Percentiles rank a stretch among this genome's conserved stretches.
Evolutionary conservation across 768 basidiomycete species (phyloP).

Genomic region (Royoungia palumana): DNA sequence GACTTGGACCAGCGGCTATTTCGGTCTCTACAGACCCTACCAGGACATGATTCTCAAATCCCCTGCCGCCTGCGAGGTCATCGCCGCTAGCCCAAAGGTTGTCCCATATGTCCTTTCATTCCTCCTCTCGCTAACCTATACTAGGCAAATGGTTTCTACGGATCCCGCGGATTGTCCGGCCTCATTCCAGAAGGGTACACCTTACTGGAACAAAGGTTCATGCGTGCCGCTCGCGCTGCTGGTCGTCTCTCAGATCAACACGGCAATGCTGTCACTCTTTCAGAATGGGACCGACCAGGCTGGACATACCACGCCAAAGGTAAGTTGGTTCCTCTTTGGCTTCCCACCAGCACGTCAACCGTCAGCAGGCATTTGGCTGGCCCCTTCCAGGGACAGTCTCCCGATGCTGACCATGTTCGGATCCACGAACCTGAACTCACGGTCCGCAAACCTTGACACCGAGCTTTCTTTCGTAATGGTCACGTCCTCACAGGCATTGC

Average conservation of each 20-base stretch:
- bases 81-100: slow-evolving; percentile 87
- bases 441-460: slow-evolving; percentile 86
- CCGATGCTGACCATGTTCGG: slow-evolving; percentile 85
- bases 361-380: slow-evolving; percentile 77
- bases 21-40: slow-evolving; percentile 80
- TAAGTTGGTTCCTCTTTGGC: slow-evolving; percentile 26
- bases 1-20: slow-evolving; percentile 95
- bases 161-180: slow-evolving; percentile 84
- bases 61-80: slow-evolving; percentile 61
- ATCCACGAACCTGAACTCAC: slow-evolving; percentile 91
- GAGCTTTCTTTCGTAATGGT: slow-evolving; percentile 87
- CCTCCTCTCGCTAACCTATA: background rate
- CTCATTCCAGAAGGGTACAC: slow-evolving; percentile 97
- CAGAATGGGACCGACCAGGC: slow-evolving; percentile 82
- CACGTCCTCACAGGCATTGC: slow-evolving; percentile 54
- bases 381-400: slow-evolving; percentile 45
- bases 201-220: slow-evolving; percentile 79
- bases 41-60: slow-evolving; percentile 65
- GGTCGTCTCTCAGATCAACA: slow-evolving; percentile 33
- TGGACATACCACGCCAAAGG: slow-evolving; percentile 99
- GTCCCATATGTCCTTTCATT: slow-evolving; percentile 10
- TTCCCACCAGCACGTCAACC: background rate
- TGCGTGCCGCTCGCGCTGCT: slow-evolving; percentile 55
- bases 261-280: slow-evolving; percentile 57
- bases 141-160: slow-evolving; percentile 95